Evolutionary conservation across 208 protist species (phyloP).

Genomic region (Leishmania aethiopica): DNA sequence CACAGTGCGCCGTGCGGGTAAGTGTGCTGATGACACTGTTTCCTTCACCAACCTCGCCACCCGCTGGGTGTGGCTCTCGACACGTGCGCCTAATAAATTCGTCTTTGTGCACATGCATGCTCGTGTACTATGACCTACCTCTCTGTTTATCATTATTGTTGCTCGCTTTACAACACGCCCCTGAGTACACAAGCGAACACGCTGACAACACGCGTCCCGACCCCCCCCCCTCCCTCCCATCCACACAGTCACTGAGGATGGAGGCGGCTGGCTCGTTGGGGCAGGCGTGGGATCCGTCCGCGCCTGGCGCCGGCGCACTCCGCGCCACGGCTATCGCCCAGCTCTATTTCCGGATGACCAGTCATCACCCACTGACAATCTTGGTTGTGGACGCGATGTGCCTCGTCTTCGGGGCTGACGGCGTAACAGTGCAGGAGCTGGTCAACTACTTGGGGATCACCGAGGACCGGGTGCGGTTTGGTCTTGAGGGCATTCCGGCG

Average conservation of each 20-base stretch:
- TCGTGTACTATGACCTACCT: background rate
- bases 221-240: background rate
- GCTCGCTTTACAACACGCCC: background rate
- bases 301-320: slow-evolving; percentile 74
- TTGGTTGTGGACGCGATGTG: slow-evolving; percentile 75
- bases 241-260: background rate
- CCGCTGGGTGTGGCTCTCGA: background rate
- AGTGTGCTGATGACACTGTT: background rate
- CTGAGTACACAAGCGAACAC: background rate
- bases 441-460: slow-evolving; percentile 66
- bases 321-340: slow-evolving; percentile 66
- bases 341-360: slow-evolving; percentile 82
- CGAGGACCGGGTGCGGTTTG: slow-evolving; percentile 50
- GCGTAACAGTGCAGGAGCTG: slow-evolving; percentile 71
- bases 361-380: slow-evolving; percentile 60
- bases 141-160: background rate
- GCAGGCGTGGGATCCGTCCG: slow-evolving; percentile 55
- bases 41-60: background rate
- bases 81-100: background rate
- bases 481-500: slow-evolving; percentile 57
- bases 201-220: background rate
- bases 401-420: slow-evolving; percentile 67
- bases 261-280: slow-evolving; percentile 15
- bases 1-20: background rate
- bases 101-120: background rate